Evolutionary conservation across 257 asterid genomes (phyloP).

Genomic region (Fraxinus americana): DNA sequence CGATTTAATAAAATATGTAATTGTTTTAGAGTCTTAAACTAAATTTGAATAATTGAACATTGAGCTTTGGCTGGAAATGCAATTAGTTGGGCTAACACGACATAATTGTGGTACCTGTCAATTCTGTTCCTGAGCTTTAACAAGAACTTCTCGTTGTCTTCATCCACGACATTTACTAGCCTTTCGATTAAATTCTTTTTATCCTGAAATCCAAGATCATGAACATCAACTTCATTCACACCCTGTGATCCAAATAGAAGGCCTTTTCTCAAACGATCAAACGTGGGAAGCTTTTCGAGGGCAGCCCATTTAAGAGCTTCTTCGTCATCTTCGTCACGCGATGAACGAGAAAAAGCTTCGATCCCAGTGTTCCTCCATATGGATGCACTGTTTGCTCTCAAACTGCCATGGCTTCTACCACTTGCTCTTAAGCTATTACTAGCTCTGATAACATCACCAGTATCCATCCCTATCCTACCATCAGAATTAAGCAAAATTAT

Average conservation of each 20-base stretch:
- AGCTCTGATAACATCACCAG: constrained; percentile 21
- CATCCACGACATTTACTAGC: constrained; percentile 49
- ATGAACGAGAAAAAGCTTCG: constrained; percentile 56
- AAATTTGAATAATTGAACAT: too few relatives aligned
- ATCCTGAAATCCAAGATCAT: constrained; percentile 49
- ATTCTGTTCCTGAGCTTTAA: constrained; percentile 55
- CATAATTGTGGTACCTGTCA: constrained; percentile 45
- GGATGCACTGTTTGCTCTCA: constrained; percentile 44
- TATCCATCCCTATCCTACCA: constrained; percentile 26
- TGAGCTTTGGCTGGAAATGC: too few relatives aligned
- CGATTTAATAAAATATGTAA: too few relatives aligned
- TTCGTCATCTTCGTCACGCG: constrained; percentile 66
- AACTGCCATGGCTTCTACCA: constrained; percentile 32
- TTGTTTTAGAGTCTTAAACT: too few relatives aligned
- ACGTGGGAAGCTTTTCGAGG: constrained; percentile 68
- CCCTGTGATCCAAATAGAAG: constrained; percentile 60
- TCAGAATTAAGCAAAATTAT: constrained; percentile 1
- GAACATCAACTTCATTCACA: constrained; percentile 49
- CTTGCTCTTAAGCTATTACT: constrained; percentile 35
- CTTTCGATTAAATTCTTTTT: constrained; percentile 50
- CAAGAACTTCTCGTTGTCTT: constrained; percentile 68
- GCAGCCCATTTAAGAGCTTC: constrained; percentile 75
- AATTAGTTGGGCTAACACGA: too few relatives aligned
- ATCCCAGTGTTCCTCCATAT: constrained; percentile 55
- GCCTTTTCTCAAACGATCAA: constrained; percentile 67